Conservation (phyloP, 257 asterid species). For the Nicotiana noctiflora region DNA sequence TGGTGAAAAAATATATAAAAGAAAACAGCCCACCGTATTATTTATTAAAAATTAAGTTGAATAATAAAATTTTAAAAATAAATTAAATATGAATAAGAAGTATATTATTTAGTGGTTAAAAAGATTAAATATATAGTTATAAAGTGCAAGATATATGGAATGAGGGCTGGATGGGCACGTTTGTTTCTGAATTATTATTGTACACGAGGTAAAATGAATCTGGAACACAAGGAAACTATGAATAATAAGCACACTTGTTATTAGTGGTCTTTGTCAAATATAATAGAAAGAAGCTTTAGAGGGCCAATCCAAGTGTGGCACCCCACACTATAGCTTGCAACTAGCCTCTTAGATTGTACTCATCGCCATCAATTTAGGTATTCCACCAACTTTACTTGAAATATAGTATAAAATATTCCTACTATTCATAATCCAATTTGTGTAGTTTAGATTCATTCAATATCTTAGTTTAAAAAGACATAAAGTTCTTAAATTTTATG, state of each 20-base stretch:
- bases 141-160: neutral
- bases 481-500: too few species aligned
- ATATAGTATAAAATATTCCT: neutral
- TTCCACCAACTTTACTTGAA: neutral
- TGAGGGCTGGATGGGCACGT: neutral
- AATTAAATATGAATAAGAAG: too few species aligned
- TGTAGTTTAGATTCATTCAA: too few species aligned
- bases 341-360: neutral
- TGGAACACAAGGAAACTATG: conserved; percentile 1
- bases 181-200: neutral
- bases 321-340: neutral
- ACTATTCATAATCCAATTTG: too few species aligned
- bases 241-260: neutral
- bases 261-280: neutral
- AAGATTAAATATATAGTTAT: too few species aligned
- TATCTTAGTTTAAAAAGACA: too few species aligned
- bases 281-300: neutral
- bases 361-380: neutral
- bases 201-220: conserved; percentile 10
- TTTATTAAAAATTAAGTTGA: too few species aligned
- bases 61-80: too few species aligned
- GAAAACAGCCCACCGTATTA: too few species aligned
- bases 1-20: too few species aligned
- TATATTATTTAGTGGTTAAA: too few species aligned
- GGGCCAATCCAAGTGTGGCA: neutral